Evolutionary conservation across 352 stramenopile species (phyloP).

Genomic region (Blastocystis sp.): DNA sequence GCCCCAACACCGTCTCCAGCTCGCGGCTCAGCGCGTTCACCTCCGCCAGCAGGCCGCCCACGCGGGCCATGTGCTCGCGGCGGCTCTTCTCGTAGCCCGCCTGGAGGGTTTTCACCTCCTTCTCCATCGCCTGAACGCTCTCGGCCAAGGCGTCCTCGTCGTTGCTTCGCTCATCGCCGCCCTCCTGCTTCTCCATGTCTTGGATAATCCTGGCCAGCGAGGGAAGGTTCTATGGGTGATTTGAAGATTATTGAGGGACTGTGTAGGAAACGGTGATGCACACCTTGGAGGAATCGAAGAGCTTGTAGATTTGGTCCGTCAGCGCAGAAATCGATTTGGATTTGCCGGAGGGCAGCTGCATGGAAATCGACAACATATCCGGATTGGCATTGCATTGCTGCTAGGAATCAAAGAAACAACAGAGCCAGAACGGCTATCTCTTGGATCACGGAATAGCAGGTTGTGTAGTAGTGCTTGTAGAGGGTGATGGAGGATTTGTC

Average conservation of each 20-base stretch:
- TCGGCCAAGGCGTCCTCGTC: neutral
- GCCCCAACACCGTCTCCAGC: conserved; percentile 26
- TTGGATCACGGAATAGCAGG: conserved; percentile 26
- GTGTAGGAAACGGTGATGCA: neutral
- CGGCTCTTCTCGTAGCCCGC: neutral
- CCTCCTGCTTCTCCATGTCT: conserved; percentile 11
- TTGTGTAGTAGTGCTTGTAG: conserved; percentile 58
- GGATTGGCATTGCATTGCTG: conserved; percentile 38
- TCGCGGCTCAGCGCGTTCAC: conserved; percentile 13
- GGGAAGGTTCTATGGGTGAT: conserved; percentile 40
- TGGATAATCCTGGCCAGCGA: conserved; percentile 7
- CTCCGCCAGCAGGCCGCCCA: neutral
- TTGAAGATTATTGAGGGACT: neutral
- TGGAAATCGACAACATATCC: neutral
- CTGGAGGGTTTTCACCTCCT: conserved; percentile 4
- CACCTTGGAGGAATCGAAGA: conserved; percentile 54
- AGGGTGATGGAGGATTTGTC: conserved; percentile 22
- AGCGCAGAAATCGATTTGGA: conserved; percentile 10
- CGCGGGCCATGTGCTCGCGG: neutral
- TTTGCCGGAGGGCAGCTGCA: neutral
- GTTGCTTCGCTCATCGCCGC: neutral
- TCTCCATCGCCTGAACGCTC: neutral
- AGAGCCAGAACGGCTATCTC: conserved; percentile 12
- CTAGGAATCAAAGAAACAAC: neutral
- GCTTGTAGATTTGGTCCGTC: conserved; percentile 42